These are phyloP conservation scores for Poteriospumella lacustris DNA, from an alignment of 108 stramenopile genomes.

Conservation along the genomic window DNA sequence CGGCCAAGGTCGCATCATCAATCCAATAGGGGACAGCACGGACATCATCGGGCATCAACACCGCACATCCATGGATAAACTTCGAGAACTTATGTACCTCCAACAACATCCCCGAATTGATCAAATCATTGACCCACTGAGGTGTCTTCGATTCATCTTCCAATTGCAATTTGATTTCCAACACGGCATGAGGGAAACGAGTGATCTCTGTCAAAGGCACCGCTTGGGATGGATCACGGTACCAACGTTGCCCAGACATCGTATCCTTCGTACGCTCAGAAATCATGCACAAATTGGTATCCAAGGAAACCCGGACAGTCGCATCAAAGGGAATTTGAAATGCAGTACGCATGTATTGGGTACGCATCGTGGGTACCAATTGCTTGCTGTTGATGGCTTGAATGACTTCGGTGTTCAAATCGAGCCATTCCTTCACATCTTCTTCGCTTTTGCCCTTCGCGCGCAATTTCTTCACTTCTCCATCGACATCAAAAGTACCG, in stretches of 20 bases:
- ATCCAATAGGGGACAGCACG: conserved; percentile 89
- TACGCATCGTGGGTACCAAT: conserved; percentile 85
- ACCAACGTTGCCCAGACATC: conserved; percentile 55
- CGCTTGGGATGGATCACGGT: conserved; percentile 72
- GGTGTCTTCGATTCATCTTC: conserved; percentile 74
- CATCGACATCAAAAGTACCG: conserved; percentile 31
- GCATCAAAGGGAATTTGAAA: conserved; percentile 95
- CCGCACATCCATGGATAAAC: conserved; percentile 81
- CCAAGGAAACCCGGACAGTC: conserved; percentile 85
- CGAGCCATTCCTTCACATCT: conserved; percentile 70
- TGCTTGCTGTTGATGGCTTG: conserved; percentile 82
- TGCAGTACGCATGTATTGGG: conserved; percentile 92
- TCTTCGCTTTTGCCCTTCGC: conserved; percentile 71
- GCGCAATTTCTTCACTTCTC: conserved; percentile 60
- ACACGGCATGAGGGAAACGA: conserved; percentile 88
- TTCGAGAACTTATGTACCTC: conserved; percentile 90
- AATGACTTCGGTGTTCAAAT: conserved; percentile 72
- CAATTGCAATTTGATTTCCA: conserved; percentile 89
- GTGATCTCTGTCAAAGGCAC: conserved; percentile 71
- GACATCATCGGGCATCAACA: conserved; percentile 84
- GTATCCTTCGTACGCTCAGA: conserved; percentile 80
- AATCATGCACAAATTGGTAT: conserved; percentile 93
- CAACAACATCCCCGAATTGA: conserved; percentile 70
- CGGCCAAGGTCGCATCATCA: conserved; percentile 80
- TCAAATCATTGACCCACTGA: conserved; percentile 77